phyloP scores from a whole-genome alignment of 2,329 filamentous ascomycete genomes.

The Cladosporium halotolerans region DNA sequence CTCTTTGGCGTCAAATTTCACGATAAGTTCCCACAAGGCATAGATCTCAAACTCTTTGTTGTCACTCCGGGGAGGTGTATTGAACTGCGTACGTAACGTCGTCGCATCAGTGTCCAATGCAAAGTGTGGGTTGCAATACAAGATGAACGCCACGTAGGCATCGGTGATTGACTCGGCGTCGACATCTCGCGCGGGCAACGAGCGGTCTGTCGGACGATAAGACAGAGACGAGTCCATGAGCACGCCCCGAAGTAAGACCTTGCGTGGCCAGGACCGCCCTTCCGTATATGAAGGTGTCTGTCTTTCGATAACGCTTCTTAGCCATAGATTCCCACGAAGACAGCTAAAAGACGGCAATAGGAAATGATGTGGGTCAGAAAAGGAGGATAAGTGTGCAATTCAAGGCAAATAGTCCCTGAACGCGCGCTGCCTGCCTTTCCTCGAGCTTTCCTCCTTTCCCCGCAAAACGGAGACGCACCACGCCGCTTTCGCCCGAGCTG shows the following conservation, averaged over 20 bases:
- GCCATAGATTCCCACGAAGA: too few species aligned
- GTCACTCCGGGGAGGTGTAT: slow-evolving; percentile 75
- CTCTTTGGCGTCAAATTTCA: slow-evolving; percentile 70
- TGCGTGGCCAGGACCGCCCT: too few species aligned
- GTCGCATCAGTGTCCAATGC: slow-evolving; percentile 62
- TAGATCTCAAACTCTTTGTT: slow-evolving; percentile 80
- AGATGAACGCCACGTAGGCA: slow-evolving; percentile 75
- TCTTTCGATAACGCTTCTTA: too few species aligned
- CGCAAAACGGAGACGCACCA: not conserved
- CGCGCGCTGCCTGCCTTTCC: not conserved
- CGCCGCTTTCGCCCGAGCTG: not conserved
- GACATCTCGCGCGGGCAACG: slow-evolving; percentile 62
- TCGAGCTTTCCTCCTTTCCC: not conserved
- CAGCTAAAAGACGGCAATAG: not conserved
- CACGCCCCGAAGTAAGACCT: too few species aligned
- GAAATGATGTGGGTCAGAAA: slow-evolving; percentile 5
- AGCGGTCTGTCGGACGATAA: slow-evolving; percentile 35
- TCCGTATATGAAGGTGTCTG: too few species aligned
- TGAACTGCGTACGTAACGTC: slow-evolving; percentile 68
- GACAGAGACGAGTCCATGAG: slow-evolving; percentile 1
- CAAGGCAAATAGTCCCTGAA: not conserved
- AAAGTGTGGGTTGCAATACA: slow-evolving; percentile 85
- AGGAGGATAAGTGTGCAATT: slow-evolving; percentile 6
- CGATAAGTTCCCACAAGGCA: slow-evolving; percentile 69
- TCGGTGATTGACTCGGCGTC: slow-evolving; percentile 68